Evolutionary conservation across 805 yeast species (phyloP), one percentile per base, ranked within the genome.

Genomic region (Dipodascopsis uninucleata): DNA sequence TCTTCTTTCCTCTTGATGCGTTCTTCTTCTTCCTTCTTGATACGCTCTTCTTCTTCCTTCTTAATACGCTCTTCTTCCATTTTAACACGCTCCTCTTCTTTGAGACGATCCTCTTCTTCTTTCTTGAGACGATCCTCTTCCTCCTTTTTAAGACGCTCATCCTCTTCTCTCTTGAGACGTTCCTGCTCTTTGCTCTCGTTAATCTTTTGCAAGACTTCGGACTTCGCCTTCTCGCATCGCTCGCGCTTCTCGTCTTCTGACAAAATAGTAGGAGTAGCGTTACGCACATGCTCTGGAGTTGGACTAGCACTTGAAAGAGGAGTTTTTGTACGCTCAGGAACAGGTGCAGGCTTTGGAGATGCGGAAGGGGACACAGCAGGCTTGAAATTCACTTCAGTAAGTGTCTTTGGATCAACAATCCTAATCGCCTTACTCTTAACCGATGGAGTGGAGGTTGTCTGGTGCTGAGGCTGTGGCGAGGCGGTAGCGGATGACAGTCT

Each of bases 221-320:
- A 36, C 41, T 39, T 42, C 22, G 47, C 45, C 39, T 28, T 31
- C 39, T 50, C 49, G 28, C 24, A 29, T 9, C 52, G 52, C 35
- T 50, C 55, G 31, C 52, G 50, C 29, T 41, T 41, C 42, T 53
- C 57, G 20, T 44, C 57, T 29, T 49, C 57, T 20, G 51, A 39
- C 5, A 50, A 44, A n/a, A 36, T 41, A 7, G 53, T 49, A 17
- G 53, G 36, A 9, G 49, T 32, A n/a, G 50, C 47, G 24, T 17
- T 21, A 26, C 42, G 50, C 7, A 40, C 53, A 12, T 36, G 31
- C 8, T 32, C 5, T 5, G 52, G 45, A 20, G 16, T 41, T 16
- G 52, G 39, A 35, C 45, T 32, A 20, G 29, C 37, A n/a, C 45
- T 14, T 7, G 29, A 9, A 25, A 36, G 26, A 3, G 47, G 47